Evolutionary conservation across 2,329 filamentous ascomycete genomes (phyloP).

Genomic region (Zopfia rhizophila): DNA sequence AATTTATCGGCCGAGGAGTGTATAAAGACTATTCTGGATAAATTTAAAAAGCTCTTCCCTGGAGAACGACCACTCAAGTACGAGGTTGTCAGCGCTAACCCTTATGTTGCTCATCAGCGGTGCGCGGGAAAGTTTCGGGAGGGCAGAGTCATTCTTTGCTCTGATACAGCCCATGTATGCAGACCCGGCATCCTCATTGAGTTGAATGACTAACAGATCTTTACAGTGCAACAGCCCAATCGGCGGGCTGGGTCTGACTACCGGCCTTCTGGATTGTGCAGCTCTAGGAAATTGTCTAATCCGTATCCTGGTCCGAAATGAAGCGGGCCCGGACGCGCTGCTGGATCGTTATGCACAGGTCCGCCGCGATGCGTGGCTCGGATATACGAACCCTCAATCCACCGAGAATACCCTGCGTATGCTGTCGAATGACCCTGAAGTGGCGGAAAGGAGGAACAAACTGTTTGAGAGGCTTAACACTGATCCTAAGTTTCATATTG

Average conservation of each 20-base stretch:
- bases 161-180: slow-evolving; percentile 17
- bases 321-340: slow-evolving; percentile 2
- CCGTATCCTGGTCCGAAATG: slow-evolving; percentile 8
- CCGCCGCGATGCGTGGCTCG: no score
- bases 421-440: no score
- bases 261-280: slow-evolving; percentile 14
- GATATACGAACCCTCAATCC: no score
- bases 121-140: slow-evolving; percentile 13
- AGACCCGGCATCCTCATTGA: slow-evolving; percentile 20
- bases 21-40: slow-evolving; percentile 4
- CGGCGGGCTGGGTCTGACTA: slow-evolving; percentile 13
- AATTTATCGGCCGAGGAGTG: slow-evolving; percentile 14
- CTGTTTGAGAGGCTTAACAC: no score
- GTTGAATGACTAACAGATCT: background rate
- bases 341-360: no score
- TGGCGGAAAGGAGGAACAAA: no score
- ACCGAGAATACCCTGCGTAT: no score
- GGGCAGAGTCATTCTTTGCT: slow-evolving; percentile 11
- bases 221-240: background rate
- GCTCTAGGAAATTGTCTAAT: slow-evolving; percentile 14
- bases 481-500: no score
- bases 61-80: slow-evolving; percentile 15
- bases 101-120: slow-evolving; percentile 17
- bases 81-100: slow-evolving; percentile 16
- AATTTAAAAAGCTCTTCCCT: slow-evolving; percentile 17